Evolutionary conservation across 2,329 filamentous ascomycete species (phyloP).

Genomic region (Trichoderma guizhouense): DNA sequence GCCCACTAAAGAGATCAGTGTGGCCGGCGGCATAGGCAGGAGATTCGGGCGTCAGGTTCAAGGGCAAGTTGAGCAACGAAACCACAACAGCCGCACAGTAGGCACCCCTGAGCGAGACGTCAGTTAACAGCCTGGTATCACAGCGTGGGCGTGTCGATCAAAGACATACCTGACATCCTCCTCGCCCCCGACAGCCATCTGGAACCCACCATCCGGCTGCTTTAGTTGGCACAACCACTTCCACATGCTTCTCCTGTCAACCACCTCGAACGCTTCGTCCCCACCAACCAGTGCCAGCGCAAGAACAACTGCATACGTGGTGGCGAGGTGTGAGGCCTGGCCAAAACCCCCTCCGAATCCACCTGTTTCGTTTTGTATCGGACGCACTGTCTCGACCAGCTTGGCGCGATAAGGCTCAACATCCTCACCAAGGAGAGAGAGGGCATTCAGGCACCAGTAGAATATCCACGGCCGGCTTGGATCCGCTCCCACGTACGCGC

Average conservation of each 20-base stretch:
- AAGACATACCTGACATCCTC: slow-evolving; percentile 76
- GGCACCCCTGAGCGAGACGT: slow-evolving; percentile 60
- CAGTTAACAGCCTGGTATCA: slow-evolving; percentile 22
- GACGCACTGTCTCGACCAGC: slow-evolving; percentile 70
- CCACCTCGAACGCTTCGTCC: slow-evolving; percentile 65
- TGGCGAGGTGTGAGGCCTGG: slow-evolving; percentile 82
- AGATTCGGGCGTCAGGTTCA: slow-evolving; percentile 71
- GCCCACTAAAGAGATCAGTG: slow-evolving; percentile 63
- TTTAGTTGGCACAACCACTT: slow-evolving; percentile 85
- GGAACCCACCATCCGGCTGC: slow-evolving; percentile 84
- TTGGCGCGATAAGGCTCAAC: slow-evolving; percentile 62
- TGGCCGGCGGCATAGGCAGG: slow-evolving; percentile 62
- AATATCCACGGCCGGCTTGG: slow-evolving; percentile 89
- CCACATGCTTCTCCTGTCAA: slow-evolving; percentile 86
- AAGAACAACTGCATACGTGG: slow-evolving; percentile 81
- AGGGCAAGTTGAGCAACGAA: slow-evolving; percentile 76
- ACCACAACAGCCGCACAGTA: slow-evolving; percentile 88
- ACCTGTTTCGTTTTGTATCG: slow-evolving; percentile 78
- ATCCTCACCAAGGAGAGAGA: slow-evolving; percentile 76
- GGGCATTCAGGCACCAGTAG: slow-evolving; percentile 82
- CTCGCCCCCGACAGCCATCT: slow-evolving; percentile 81
- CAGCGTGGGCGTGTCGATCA: slow-evolving; percentile 19
- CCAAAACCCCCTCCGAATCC: slow-evolving; percentile 95
- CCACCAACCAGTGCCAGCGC: slow-evolving; percentile 76
- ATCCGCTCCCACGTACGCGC: slow-evolving; percentile 70